Evolutionary conservation across 2,329 filamentous ascomycete species (phyloP).

Genomic region (Thielaviopsis populi): DNA sequence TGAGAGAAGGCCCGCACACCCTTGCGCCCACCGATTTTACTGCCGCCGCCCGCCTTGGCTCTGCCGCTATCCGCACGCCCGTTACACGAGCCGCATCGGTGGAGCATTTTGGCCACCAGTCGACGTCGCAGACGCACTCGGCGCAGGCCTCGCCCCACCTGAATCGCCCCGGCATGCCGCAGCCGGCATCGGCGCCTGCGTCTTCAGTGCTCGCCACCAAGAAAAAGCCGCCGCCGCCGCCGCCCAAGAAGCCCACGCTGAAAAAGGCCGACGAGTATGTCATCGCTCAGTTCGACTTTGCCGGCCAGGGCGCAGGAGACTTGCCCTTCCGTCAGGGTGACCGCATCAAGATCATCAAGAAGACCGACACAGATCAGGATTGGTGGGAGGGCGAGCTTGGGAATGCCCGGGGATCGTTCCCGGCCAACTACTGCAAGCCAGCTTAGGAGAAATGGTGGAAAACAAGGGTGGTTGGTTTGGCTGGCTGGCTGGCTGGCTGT

Average conservation of each 20-base stretch:
- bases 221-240: slow-evolving; percentile 15
- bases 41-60: slow-evolving; percentile 8
- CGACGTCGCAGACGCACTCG: slow-evolving; percentile 10
- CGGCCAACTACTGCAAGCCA: slow-evolving; percentile 62
- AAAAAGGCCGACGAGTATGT: slow-evolving; percentile 42
- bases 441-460: too few relatives aligned
- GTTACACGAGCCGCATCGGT: slow-evolving; percentile 6
- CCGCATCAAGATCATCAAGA: slow-evolving; percentile 59
- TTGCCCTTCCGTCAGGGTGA: slow-evolving; percentile 64
- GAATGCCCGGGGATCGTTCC: slow-evolving; percentile 57
- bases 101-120: slow-evolving; percentile 15
- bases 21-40: slow-evolving; percentile 17
- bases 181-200: not conserved
- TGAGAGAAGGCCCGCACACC: slow-evolving; percentile 8
- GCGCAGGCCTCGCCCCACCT: not conserved
- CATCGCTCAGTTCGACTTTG: slow-evolving; percentile 61
- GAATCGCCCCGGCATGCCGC: slow-evolving; percentile 2
- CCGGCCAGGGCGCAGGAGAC: slow-evolving; percentile 54
- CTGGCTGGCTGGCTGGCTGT: not conserved
- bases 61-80: slow-evolving; percentile 5
- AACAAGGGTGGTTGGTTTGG: not conserved
- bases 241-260: slow-evolving; percentile 59
- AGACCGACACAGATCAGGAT: slow-evolving; percentile 65
- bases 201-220: slow-evolving; percentile 7
- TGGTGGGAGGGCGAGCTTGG: slow-evolving; percentile 75